Conservation (phyloP, 192 early-diverging fungal species). For the Piromyces sp. region DNA sequence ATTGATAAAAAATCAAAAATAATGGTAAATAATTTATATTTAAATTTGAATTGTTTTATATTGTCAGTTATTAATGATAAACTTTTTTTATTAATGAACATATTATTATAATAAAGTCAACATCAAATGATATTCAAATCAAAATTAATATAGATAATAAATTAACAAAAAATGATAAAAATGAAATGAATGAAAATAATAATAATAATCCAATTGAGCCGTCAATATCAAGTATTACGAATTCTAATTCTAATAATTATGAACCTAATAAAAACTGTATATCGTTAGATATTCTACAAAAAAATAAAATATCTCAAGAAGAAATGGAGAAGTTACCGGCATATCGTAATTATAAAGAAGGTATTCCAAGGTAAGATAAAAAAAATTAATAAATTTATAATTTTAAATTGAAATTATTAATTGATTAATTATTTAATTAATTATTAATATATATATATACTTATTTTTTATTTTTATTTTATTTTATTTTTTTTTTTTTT, state of each 20-base stretch:
- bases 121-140: neutral
- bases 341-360: neutral
- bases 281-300: neutral
- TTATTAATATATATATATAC: too few species aligned
- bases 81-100: too few species aligned
- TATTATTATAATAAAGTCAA: too few species aligned
- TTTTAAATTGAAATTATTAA: too few species aligned
- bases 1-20: neutral
- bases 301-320: neutral
- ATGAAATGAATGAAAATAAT: neutral
- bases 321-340: neutral
- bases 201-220: too few species aligned
- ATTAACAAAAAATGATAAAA: neutral
- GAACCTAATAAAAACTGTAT: neutral
- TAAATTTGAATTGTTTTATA: too few species aligned
- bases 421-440: too few species aligned
- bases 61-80: too few species aligned
- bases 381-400: too few species aligned
- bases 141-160: neutral
- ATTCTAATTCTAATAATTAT: neutral
- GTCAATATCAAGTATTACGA: too few species aligned
- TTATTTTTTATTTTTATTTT: too few species aligned
- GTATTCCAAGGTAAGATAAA: neutral
- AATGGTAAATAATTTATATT: neutral
- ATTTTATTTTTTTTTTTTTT: too few species aligned